Conservation (phyloP, 2,329 filamentous ascomycete genomes). For the Lecanicillium sp. region DNA sequence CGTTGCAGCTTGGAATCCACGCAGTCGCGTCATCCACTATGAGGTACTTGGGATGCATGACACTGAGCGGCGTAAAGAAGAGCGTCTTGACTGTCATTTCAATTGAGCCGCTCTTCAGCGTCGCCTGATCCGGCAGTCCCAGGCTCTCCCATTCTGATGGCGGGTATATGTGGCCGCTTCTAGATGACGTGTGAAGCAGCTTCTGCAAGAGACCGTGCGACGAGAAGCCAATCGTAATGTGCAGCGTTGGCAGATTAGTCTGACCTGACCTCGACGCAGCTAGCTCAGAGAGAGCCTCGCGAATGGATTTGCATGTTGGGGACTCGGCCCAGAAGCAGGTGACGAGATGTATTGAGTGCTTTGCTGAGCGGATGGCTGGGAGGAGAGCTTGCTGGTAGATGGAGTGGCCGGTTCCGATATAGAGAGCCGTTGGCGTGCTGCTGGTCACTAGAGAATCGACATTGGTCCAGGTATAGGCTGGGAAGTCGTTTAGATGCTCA, state of each 20-base stretch:
- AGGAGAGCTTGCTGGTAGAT: conserved; percentile 48
- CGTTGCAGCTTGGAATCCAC: conserved; percentile 71
- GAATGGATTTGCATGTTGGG: conserved; percentile 48
- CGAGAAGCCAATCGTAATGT: conserved; percentile 69
- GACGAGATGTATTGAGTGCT: conserved; percentile 62
- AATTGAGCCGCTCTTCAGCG: conserved; percentile 48
- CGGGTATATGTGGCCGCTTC: conserved; percentile 53
- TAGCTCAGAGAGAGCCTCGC: conserved; percentile 48
- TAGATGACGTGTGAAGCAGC: conserved; percentile 60
- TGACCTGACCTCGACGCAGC: conserved; percentile 33
- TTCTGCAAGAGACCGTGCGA: conserved; percentile 67
- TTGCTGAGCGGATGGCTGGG: conserved; percentile 51
- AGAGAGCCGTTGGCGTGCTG: conserved; percentile 38
- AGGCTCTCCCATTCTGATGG: conserved; percentile 52
- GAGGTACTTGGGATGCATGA: conserved; percentile 84
- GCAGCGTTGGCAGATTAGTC: conserved; percentile 29
- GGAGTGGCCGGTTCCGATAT: conserved; percentile 48
- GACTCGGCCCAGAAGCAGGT: conserved; percentile 79
- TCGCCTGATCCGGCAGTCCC: conserved; percentile 49
- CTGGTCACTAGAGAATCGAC: conserved; percentile 38
- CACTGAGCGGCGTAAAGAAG: conserved; percentile 71
- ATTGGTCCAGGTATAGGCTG: conserved; percentile 36
- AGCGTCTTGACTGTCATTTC: conserved; percentile 66
- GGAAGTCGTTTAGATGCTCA: conserved; percentile 34
- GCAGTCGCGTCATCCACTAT: conserved; percentile 60